Conservation (phyloP, 208 protist species). For the Plasmodiophora brassicae region DNA sequence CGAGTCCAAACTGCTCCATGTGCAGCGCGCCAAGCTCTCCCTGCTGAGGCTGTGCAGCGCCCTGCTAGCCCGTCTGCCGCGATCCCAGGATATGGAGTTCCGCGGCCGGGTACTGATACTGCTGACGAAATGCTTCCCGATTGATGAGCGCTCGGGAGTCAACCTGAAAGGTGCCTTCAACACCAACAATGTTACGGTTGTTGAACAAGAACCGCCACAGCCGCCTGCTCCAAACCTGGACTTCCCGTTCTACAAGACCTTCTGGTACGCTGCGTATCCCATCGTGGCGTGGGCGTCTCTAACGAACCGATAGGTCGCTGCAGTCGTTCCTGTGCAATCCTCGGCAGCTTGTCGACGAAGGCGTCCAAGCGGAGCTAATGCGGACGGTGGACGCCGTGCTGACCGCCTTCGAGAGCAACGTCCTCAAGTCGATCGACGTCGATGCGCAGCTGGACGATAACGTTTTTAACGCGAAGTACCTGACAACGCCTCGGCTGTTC, state of each 20-base stretch:
- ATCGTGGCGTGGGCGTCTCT: neutral
- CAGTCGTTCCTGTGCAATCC: constrained; percentile 19
- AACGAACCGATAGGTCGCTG: neutral
- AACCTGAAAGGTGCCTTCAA: constrained; percentile 22
- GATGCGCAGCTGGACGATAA: neutral
- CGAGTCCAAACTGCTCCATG: neutral
- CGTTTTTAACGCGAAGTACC: constrained; percentile 21
- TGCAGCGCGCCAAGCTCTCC: neutral
- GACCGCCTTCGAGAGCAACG: neutral
- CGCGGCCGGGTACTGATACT: constrained; percentile 17
- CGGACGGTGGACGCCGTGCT: neutral
- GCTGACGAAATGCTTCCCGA: constrained; percentile 31
- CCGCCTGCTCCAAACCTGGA: neutral
- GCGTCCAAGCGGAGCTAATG: neutral
- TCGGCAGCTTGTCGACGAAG: neutral
- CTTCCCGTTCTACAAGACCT: neutral
- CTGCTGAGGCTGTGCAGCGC: neutral
- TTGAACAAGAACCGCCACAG: neutral
- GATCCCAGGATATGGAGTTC: constrained; percentile 19
- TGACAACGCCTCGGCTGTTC: neutral
- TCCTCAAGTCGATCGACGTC: neutral
- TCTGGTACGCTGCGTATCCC: neutral
- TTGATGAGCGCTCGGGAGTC: constrained; percentile 19
- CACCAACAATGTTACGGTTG: neutral
- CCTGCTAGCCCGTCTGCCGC: neutral